These are phyloP conservation scores for Hydnum rufescens DNA, from an alignment of 768 basidiomycete genomes.

Conservation along the genomic window DNA sequence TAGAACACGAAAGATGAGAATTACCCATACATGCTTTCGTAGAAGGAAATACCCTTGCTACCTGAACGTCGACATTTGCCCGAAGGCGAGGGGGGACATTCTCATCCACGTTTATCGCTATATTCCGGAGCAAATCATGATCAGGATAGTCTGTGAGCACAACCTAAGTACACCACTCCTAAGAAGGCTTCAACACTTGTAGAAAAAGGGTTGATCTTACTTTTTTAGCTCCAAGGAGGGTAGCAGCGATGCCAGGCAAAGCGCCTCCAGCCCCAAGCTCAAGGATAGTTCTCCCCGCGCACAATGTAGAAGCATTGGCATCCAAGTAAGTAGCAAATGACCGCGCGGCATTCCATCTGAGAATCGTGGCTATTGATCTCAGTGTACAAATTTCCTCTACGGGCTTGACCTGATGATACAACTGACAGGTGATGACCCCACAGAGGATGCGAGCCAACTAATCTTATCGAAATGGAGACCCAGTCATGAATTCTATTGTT, in stretches of 20 bases:
- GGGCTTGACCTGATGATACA: too few species aligned
- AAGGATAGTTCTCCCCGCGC: slow-evolving; percentile 32
- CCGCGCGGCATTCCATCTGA: slow-evolving; percentile 65
- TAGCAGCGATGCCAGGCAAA: slow-evolving; percentile 61
- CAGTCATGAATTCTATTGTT: too few species aligned
- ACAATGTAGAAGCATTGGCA: slow-evolving; percentile 25
- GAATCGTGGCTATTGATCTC: neutral
- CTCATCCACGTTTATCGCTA: slow-evolving; percentile 39
- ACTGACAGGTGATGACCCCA: slow-evolving; percentile 65
- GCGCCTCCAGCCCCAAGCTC: slow-evolving; percentile 93
- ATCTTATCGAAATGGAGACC: slow-evolving; percentile 34
- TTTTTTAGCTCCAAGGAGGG: slow-evolving; percentile 45
- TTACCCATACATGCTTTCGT: neutral
- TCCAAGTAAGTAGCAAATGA: slow-evolving; percentile 55
- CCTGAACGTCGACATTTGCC: slow-evolving; percentile 18
- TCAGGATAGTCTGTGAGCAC: slow-evolving; percentile 93
- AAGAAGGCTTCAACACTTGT: neutral
- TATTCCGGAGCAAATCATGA: slow-evolving; percentile 47
- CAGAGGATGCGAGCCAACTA: slow-evolving; percentile 62
- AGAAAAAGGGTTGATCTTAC: slow-evolving; percentile 21
- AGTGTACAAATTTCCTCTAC: too few species aligned
- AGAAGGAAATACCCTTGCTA: slow-evolving; percentile 5
- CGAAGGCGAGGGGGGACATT: slow-evolving; percentile 27
- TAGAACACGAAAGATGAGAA: slow-evolving; percentile 14
- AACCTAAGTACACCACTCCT: slow-evolving; percentile 25